phyloP scores from a whole-genome alignment of 1,284 basidiomycete species.

The Athelia psychrophila region DNA sequence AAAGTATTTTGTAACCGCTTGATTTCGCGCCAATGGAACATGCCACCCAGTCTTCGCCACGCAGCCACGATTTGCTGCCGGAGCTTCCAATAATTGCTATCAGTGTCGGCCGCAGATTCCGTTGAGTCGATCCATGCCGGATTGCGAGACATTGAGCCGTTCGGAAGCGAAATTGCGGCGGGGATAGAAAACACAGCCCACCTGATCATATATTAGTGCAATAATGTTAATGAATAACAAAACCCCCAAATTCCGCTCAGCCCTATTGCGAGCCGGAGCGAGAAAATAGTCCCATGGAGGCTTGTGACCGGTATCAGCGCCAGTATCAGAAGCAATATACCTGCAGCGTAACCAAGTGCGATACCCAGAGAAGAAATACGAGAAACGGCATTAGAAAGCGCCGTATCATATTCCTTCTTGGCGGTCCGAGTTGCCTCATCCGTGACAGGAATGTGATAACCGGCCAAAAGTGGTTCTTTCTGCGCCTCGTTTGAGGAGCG shows the following conservation, averaged over 20 bases:
- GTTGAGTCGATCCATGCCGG: constrained; percentile 13
- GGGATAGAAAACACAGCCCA: constrained; percentile 82
- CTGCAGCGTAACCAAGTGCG: constrained; percentile 79
- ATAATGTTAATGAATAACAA: neutral
- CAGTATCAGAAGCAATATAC: constrained; percentile 68
- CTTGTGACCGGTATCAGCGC: constrained; percentile 71
- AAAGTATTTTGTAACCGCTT: constrained; percentile 80
- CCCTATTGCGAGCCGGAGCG: constrained; percentile 76
- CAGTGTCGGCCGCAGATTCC: constrained; percentile 9
- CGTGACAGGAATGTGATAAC: constrained; percentile 6
- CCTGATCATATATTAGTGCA: neutral
- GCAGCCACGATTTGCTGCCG: constrained; percentile 53
- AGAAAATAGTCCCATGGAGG: constrained; percentile 67
- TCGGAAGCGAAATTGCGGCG: constrained; percentile 70
- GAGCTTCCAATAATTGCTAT: constrained; percentile 38
- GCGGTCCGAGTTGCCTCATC: constrained; percentile 11
- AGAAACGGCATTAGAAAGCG: constrained; percentile 69
- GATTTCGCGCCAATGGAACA: constrained; percentile 71
- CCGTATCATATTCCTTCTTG: constrained; percentile 40
- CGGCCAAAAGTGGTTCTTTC: constrained; percentile 26
- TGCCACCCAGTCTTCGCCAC: constrained; percentile 65
- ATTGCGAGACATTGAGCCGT: constrained; percentile 13
- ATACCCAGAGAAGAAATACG: constrained; percentile 82
- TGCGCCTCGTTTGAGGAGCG: neutral
- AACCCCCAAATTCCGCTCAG: constrained; percentile 68